Evolutionary conservation across 352 stramenopile genomes (phyloP).

Genomic region (Pythium diclinum): DNA sequence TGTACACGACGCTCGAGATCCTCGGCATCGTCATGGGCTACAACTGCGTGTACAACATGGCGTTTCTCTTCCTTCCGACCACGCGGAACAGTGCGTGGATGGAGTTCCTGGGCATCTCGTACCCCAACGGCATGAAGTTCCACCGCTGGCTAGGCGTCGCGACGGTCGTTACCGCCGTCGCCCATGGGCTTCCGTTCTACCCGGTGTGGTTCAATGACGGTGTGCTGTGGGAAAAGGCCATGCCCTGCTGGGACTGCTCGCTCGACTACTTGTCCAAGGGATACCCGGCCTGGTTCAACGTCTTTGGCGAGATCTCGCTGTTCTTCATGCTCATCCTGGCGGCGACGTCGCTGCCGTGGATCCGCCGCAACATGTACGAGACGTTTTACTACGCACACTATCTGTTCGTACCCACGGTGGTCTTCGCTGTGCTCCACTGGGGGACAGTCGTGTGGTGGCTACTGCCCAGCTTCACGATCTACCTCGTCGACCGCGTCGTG

Average conservation of each 20-base stretch:
- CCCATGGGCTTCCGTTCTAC: constrained; percentile 43
- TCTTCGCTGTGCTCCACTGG: constrained; percentile 46
- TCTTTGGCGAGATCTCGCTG: constrained; percentile 40
- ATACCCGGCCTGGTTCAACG: constrained; percentile 37
- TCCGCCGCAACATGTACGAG: constrained; percentile 39
- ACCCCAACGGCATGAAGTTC: constrained; percentile 43
- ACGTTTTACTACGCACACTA: constrained; percentile 45
- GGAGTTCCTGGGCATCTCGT: constrained; percentile 42
- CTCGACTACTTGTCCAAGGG: constrained; percentile 27
- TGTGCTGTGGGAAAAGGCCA: constrained; percentile 15
- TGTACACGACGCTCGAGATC: constrained; percentile 48
- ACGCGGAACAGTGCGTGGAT: constrained; percentile 41
- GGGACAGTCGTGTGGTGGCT: constrained; percentile 34
- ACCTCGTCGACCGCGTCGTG: constrained; percentile 34
- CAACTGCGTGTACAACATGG: constrained; percentile 71
- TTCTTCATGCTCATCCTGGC: constrained; percentile 34
- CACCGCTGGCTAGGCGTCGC: constrained; percentile 39
- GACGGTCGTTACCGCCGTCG: constrained; percentile 26
- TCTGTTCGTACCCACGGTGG: constrained; percentile 28
- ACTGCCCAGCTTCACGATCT: constrained; percentile 36
- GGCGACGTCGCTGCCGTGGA: constrained; percentile 31
- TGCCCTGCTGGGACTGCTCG: constrained; percentile 44
- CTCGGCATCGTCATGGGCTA: constrained; percentile 48
- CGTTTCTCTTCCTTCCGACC: constrained; percentile 44
- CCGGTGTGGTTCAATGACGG: constrained; percentile 21